Evolutionary conservation across 2,329 filamentous ascomycete genomes (phyloP), one percentile per base, ranked within the genome.

Genomic region (Drechslerella stenobrocha): DNA sequence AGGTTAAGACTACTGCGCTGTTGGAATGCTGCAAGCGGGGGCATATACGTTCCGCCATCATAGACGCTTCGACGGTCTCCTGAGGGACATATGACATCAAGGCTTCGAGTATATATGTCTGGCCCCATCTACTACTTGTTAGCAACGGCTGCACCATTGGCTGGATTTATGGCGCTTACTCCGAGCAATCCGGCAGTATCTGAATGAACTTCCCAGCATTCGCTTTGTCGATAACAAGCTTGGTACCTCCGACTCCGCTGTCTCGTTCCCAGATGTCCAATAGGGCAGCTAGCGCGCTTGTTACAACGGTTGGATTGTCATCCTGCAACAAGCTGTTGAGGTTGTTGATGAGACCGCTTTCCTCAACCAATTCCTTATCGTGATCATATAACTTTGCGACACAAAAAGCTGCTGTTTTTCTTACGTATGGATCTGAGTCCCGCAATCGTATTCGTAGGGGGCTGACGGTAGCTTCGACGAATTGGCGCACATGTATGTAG

Each of bases 181-280:
- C 93, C 15, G 93, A 97, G 78, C 93, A 97, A 76, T 98, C 93
- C 1, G 93, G 87, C 22, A 98, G 78, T 69, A 98, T 97, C 42
- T 93, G 90, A 32, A 97, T 90, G 81, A 98, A 93, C 79, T 98
- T 98, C 52, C 92, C 97, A 23, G 93, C 93, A 77, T 95, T 98
- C 70, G 85, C 85, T 76, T 98, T 97, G 78, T 98, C 93, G 73
- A 98, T 96, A 2, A 93, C 97, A 70, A 98, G 84, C 76, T 96
- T 96, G 77, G 98, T 98, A 1, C 63, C 63, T 2, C 63, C 63
- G 22, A 18, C 51, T 63, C 88, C 90, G 77, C 97, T 92, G 75
- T 91, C 97, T 63, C 92, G 83, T 76, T 97, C 93, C 93, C 93
- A 98, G 50, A 98, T 97, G 77, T 98, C 93, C 84, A 96, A 93